Percentiles rank a stretch among this genome's conserved stretches.
These are phyloP conservation scores for Pezicula rhizophila DNA, from an alignment of 2,329 filamentous ascomycete genomes.

Conservation along the genomic window DNA sequence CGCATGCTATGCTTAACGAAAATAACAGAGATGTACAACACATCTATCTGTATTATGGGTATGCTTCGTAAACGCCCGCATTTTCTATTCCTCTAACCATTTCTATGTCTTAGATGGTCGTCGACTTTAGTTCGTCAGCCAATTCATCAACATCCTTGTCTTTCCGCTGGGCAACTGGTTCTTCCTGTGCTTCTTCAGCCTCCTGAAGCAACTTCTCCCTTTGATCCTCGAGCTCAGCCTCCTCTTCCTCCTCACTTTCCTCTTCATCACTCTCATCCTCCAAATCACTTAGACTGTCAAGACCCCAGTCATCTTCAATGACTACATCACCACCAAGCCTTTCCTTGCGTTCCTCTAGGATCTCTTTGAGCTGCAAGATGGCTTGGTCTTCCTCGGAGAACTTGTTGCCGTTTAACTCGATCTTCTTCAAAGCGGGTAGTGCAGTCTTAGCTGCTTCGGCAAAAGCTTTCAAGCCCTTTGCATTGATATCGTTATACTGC, in stretches of 20 bases:
- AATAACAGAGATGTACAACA: no score
- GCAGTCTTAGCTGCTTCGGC: conserved; percentile 59
- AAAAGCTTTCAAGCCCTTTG: conserved; percentile 66
- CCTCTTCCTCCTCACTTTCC: conserved; percentile 60
- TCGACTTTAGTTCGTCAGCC: conserved; percentile 70
- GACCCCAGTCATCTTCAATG: conserved; percentile 74
- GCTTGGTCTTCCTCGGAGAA: conserved; percentile 79
- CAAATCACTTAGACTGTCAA: conserved; percentile 84
- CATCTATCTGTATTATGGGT: no score
- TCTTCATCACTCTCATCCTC: conserved; percentile 63
- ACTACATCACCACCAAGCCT: conserved; percentile 59
- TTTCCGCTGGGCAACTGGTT: conserved; percentile 65
- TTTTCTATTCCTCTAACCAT: not conserved
- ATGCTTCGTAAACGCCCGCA: not conserved
- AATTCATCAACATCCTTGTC: conserved; percentile 78
- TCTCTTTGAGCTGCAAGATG: conserved; percentile 60
- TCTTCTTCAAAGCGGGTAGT: conserved; percentile 71
- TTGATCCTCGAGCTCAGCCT: conserved; percentile 52
- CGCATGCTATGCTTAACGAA: no score
- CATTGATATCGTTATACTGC: conserved; percentile 92
- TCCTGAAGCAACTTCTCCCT: conserved; percentile 65
- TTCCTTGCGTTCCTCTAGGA: conserved; percentile 75
- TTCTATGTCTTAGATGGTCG: conserved; percentile 3
- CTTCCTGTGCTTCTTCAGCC: conserved; percentile 65
- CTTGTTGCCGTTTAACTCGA: conserved; percentile 95